Evolutionary conservation across 768 basidiomycete genomes (phyloP).

Genomic region (Podaxis sp.): DNA sequence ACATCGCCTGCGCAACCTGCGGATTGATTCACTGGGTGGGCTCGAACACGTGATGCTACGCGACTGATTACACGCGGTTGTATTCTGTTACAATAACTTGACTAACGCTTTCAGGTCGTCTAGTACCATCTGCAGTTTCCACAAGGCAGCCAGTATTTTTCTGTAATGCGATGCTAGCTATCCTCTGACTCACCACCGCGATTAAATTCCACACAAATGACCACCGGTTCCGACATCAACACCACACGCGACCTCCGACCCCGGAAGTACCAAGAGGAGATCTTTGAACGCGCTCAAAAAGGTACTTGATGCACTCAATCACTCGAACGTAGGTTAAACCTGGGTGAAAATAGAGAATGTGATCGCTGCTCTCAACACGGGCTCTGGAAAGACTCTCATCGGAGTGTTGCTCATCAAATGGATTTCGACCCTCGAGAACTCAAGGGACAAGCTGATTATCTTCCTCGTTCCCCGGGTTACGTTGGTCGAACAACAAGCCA

Average conservation of each 20-base stretch:
- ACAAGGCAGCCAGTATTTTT: background rate
- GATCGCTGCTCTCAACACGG: constrained; percentile 74
- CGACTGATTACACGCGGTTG: background rate
- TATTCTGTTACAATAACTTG: background rate
- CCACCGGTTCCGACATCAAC: background rate
- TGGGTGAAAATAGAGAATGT: constrained; percentile 45
- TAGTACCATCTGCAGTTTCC: background rate
- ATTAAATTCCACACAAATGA: background rate
- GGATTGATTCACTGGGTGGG: background rate
- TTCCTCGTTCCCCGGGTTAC: constrained; percentile 87
- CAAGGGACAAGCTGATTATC: constrained; percentile 59
- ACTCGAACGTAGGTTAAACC: background rate
- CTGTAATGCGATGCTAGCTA: background rate
- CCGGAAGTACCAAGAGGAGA: constrained; percentile 69
- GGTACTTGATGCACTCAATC: constrained; percentile 23
- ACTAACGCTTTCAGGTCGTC: background rate
- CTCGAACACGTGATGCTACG: constrained; percentile 2
- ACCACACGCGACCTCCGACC: constrained; percentile 21
- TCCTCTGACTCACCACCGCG: background rate
- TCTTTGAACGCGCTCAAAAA: constrained; percentile 58
- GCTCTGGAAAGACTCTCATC: constrained; percentile 78
- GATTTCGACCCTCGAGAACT: constrained; percentile 52
- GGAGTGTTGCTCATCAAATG: constrained; percentile 76
- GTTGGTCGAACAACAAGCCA: constrained; percentile 79
- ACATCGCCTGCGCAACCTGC: constrained; percentile 15